Evolutionary conservation across 1,139 yeast genomes (phyloP).

Genomic region (Kurtzmaniella quercitrusa): DNA sequence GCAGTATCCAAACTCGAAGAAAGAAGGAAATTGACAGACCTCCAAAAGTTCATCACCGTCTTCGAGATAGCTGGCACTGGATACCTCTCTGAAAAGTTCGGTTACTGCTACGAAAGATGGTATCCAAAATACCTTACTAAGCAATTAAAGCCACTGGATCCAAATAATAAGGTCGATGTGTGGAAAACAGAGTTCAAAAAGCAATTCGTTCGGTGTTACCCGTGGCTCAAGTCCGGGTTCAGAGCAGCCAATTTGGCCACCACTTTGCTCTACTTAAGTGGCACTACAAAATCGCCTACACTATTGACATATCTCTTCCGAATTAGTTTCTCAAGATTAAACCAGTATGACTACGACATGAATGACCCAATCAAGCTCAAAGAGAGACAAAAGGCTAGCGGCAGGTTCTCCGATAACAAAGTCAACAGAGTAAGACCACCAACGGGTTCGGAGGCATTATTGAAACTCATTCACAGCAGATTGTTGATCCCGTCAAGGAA

Average conservation of each 20-base stretch:
- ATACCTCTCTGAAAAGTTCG: conserved; percentile 66
- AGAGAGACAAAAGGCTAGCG: conserved; percentile 8
- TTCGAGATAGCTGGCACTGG: conserved; percentile 64
- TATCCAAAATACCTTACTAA: conserved; percentile 55
- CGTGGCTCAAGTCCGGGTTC: conserved; percentile 47
- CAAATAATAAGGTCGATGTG: conserved; percentile 25
- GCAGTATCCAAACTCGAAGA: conserved; percentile 51
- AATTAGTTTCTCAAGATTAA: conserved; percentile 68
- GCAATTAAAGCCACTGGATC: conserved; percentile 32
- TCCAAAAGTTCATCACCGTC: conserved; percentile 58
- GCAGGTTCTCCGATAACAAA: conserved; percentile 5
- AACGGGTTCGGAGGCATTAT: conserved; percentile 43
- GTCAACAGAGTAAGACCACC: conserved; percentile 45
- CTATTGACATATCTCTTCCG: conserved; percentile 58
- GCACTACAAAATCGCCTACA: conserved; percentile 61
- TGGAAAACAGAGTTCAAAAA: conserved; percentile 30
- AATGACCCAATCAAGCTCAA: conserved; percentile 30
- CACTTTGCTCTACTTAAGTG: conserved; percentile 65
- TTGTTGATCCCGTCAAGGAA: conserved; percentile 40
- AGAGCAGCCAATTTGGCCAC: conserved; percentile 54
- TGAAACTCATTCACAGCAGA: conserved; percentile 23
- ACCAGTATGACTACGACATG: conserved; percentile 54
- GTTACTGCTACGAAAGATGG: conserved; percentile 59
- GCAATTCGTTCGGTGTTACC: conserved; percentile 57
- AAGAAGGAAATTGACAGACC: conserved; percentile 47